Base-by-base conservation (phyloP, 2,329 filamentous ascomycete species). In the Rachicladosporium sp. region DNA sequence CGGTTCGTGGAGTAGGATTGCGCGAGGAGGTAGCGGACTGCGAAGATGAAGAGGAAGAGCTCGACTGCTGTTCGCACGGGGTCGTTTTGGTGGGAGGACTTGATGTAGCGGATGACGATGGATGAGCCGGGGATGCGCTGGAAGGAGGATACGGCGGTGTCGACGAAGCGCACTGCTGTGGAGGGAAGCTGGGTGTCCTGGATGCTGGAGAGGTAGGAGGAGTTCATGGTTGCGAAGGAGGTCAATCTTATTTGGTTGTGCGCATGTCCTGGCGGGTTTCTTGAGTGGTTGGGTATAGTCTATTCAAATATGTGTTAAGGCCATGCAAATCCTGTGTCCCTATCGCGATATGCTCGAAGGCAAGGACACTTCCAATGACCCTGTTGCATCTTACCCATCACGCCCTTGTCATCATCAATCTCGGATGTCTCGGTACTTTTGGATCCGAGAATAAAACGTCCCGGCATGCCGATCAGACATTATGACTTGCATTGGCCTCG, bases 41-140 rank as follows among this genome's bases (percentile, higher is more conserved):
- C 93, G 66, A 98, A 98, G 40, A 98, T 76, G 51, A 98, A 84
- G 43, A 98, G 72, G 49, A 96, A 79, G 37, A 98, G 70, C 65
- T 98, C 91, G 50, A 98, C 85, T 31, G 85, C 86, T 38, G 86
- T 93, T 39, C 93, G 82, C 41, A 96, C 78, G 7, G 91, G 91
- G 55, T 98, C 91, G 59, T 98, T 82, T 67, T 98, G 91, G 68
- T 98, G 96, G 60, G 87, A 94, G 42, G 87, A 94, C 62, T 85
- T 85, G 58, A 98, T 87, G 65, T 98, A 98, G 46, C 91, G 84
- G 51, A 93, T 76, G 54, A 96, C 71, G 52, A 98, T 94, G 32
- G 89, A 84, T 23, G 89, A 96, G 38, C 91, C 91, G 23, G 91
- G 93, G 31, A 98, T 74, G 56, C 82, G 85, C 55, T 95, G 88